These are phyloP conservation scores for Globisporangium spiculum DNA, from an alignment of 352 stramenopile genomes.

Conservation along the genomic window DNA sequence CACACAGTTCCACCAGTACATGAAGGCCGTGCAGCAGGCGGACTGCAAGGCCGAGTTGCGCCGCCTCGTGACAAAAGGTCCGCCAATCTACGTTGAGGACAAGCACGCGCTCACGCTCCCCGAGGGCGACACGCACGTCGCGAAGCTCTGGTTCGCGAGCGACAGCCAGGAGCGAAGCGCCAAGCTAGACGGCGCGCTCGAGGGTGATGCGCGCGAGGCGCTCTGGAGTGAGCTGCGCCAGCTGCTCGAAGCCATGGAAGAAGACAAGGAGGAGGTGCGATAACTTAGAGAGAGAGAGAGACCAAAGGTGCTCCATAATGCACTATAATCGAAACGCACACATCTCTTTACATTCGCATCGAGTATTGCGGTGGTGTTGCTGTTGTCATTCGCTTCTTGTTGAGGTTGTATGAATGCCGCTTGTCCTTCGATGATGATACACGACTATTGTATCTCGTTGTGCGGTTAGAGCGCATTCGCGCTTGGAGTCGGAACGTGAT, in stretches of 20 bases:
- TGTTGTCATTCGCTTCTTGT: not conserved
- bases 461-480: conserved; percentile 3
- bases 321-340: not conserved
- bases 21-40: conserved; percentile 91
- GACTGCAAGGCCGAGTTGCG: conserved; percentile 94
- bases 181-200: conserved; percentile 86
- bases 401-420: not conserved
- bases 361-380: not conserved
- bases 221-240: conserved; percentile 73
- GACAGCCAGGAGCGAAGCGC: conserved; percentile 78
- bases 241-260: conserved; percentile 73
- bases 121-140: conserved; percentile 90
- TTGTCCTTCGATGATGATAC: not conserved
- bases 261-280: conserved; percentile 73
- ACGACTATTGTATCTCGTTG: no score
- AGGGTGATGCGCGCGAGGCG: conserved; percentile 79
- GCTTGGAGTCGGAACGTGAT: conserved; percentile 16
- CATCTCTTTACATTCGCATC: not conserved
- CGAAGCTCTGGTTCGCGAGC: conserved; percentile 87
- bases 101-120: conserved; percentile 87
- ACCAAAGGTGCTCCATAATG: not conserved
- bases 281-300: conserved; percentile 18
- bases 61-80: conserved; percentile 87
- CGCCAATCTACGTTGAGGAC: conserved; percentile 92
- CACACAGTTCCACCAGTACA: conserved; percentile 91